Evolutionary conservation across 352 stramenopile species (phyloP), one percentile per base, ranked within the genome.

Genomic region (Phytopythium delawarense): DNA sequence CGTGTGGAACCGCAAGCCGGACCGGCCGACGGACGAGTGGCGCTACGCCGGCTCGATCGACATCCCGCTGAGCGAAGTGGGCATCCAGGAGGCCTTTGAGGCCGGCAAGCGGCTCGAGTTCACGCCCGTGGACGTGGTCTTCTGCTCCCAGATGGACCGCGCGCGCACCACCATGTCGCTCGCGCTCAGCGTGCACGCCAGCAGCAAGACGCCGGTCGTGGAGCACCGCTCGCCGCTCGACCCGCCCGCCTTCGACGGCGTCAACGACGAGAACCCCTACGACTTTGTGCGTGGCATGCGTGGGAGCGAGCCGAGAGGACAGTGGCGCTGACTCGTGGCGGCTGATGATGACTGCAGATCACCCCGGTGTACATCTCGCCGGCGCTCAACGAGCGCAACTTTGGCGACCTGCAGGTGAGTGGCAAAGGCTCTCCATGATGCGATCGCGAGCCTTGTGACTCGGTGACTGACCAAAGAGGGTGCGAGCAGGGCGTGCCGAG

Each of bases 131-230:
- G 85, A 94, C 65, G 62, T 94, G 35, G 85, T 94, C 28, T 94
- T 94, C 65, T 92, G 83, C 72, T 94, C 85, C 42, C 81, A 94
- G 57, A 90, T 92, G 85, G 85, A 94, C 58, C 85, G 85, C 42
- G 85, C 85, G 40, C 79, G 83, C 39, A 79, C 82, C 21, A 94
- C 85, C 25, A 75, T 94, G 62, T 87, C 82, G 57, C 70, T 94
- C 30, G 84, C 84, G 57, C 72, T 94, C 9, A 92, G 82, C 62
- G 76, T 91, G 30, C 84, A 94, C 64, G 83, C 82, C 20, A 94
- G 84, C 65, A 87, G 83, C 65, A 91, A 91, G 70, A 94, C 84
- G 12, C 84, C 84, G 0, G 80, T 94, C 25, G 79, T 91, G 32
- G 77, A 92, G 61, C 80, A 94, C 69, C 67, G 65, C 28, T 94